Evolutionary conservation across 805 yeast genomes (phyloP).

Genomic region (Saccharomycopsis selenospora): DNA sequence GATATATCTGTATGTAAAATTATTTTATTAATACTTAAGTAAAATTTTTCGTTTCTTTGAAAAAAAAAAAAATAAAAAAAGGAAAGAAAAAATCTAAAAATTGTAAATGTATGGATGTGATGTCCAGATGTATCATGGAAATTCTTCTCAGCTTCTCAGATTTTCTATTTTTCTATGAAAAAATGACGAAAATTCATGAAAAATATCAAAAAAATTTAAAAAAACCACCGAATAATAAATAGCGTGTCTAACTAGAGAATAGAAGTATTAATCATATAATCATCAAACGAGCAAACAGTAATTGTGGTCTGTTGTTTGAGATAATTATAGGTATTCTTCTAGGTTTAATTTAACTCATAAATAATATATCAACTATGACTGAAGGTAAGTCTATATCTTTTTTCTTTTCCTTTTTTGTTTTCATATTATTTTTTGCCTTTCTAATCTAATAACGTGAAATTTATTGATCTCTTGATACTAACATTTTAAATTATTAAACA

Average conservation of each 20-base stretch:
- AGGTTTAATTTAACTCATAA: not conserved
- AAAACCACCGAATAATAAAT: not conserved
- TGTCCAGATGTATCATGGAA: not conserved
- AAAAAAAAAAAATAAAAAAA: no score
- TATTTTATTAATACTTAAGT: not conserved
- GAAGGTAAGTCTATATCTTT: constrained; percentile 3
- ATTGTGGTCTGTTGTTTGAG: not conserved
- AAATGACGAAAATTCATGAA: constrained; percentile 1
- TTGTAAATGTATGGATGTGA: not conserved
- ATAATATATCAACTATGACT: not conserved
- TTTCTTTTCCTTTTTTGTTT: no score
- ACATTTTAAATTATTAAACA: no score
- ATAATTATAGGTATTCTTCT: not conserved
- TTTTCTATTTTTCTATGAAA: no score
- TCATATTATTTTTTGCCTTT: no score
- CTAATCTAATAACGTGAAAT: no score
- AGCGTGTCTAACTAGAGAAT: not conserved
- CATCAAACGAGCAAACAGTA: constrained; percentile 1
- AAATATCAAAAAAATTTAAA: not conserved
- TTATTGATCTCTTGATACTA: no score
- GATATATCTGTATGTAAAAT: not conserved
- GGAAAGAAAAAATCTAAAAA: no score
- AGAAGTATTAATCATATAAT: not conserved
- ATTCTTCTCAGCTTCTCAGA: no score
- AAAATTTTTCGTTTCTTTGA: not conserved